phyloP scores from a whole-genome alignment of 331 rosid genomes.

The Dryas integrifolia region DNA sequence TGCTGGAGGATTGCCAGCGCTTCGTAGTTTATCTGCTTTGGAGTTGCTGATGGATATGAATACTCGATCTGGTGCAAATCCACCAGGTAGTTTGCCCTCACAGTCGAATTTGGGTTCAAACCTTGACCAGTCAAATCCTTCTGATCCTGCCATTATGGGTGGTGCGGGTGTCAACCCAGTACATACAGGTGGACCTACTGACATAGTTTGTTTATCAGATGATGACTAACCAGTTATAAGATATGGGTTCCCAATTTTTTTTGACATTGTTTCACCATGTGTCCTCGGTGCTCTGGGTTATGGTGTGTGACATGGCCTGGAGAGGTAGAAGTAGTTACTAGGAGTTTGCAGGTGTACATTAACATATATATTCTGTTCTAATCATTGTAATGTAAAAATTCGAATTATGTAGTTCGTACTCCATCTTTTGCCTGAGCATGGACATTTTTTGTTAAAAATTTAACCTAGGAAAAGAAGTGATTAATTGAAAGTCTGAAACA shows the following conservation, averaged over 20 bases:
- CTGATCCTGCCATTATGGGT: conserved; percentile 21
- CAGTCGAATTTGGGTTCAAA: conserved; percentile 21
- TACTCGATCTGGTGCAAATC: conserved; percentile 33
- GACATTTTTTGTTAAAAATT: background rate
- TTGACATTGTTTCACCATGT: background rate
- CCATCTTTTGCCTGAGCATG: no score
- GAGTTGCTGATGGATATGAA: conserved; percentile 29
- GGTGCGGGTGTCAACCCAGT: conserved; percentile 27
- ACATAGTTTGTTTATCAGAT: conserved; percentile 76
- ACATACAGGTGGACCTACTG: conserved; percentile 25
- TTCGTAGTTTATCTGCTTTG: conserved; percentile 28
- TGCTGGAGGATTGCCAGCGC: conserved; percentile 23
- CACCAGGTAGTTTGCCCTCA: conserved; percentile 18
- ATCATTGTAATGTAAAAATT: conserved; percentile 8
- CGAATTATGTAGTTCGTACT: background rate
- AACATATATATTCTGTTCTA: background rate
- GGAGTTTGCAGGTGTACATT: conserved; percentile 10
- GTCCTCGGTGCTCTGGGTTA: conserved; percentile 3
- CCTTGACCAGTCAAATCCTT: conserved; percentile 8
- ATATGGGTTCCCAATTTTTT: background rate
- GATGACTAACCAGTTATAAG: conserved; percentile 51
- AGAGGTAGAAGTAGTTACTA: background rate
- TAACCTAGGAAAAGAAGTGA: no score
- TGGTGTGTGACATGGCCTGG: conserved; percentile 4
- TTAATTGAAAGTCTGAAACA: no score